Base-by-base conservation (phyloP, 176 grass and related monocot species). In the Calamus simplicifolius region DNA sequence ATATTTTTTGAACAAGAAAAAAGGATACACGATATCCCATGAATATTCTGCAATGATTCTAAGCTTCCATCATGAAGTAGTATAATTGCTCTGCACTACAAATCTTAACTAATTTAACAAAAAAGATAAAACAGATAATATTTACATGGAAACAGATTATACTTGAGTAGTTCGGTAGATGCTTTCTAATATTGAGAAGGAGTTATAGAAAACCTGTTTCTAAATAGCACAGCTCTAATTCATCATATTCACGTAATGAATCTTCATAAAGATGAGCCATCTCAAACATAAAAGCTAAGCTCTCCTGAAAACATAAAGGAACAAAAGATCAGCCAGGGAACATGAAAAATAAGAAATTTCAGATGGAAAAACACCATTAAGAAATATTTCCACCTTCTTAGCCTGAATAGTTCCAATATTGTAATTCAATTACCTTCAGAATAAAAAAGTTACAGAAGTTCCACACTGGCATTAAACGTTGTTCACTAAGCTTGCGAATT, bases 401-500 rank as follows among this genome's bases (percentile, higher is more conserved):
- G 17, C 2, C 5, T 12, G 10, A 51, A 16, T 16, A 14, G 19
- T n/a, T 12, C 35, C 35, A 43, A 43, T 2, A 6, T 55, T 18
- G 29, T 15, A 18, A 28, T 16, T 38, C 30, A 54, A 29, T 35
- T 90, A 92, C 93, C 81, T 98, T 98, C 67, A 98, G 70, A 73
- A 98, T 98, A 74, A 98, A 92, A 70, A 98, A 98, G 73, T 98
- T 98, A 77, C 93, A 98, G 69, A 98, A 98, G 77, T 98, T 98
- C 93, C 93, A 98, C 52, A 98, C 68, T 56, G 87, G 87, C 69
- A 75, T 69, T 60, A 91, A 88, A 19, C 93, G 81, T 54, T 98
- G 93, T 73, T 98, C 93, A 78, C 86, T 98, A 64, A 98, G 73
- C 70, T 79, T 98, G 62, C 79, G 79, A 57, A 89, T 88, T 82